Evolutionary conservation across 2,329 filamentous ascomycete species (phyloP).

Genomic region (Aspergillus sp.): DNA sequence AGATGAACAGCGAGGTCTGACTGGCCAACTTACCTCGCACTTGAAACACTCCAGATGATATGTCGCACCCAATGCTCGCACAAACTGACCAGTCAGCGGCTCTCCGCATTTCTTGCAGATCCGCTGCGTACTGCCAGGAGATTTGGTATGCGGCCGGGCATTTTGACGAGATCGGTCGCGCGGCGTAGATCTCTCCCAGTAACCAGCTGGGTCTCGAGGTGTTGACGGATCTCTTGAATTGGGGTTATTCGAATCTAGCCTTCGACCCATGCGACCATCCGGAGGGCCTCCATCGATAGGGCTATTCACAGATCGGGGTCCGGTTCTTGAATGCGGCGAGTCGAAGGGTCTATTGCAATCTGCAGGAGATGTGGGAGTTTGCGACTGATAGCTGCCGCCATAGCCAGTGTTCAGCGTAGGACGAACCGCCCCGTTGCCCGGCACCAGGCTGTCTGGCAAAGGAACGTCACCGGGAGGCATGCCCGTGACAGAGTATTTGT

Average conservation of each 20-base stretch:
- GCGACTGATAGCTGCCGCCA: slow-evolving; percentile 28
- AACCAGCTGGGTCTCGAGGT: slow-evolving; percentile 23
- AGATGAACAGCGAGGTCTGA: not conserved
- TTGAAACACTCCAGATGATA: slow-evolving; percentile 98
- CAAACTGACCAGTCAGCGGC: slow-evolving; percentile 88
- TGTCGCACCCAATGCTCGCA: slow-evolving; percentile 85
- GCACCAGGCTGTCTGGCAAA: slow-evolving; percentile 38
- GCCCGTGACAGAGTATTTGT: slow-evolving; percentile 17
- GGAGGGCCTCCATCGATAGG: slow-evolving; percentile 22
- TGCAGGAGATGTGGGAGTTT: slow-evolving; percentile 37
- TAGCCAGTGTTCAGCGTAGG: slow-evolving; percentile 34
- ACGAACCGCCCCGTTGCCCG: slow-evolving; percentile 35
- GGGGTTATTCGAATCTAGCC: slow-evolving; percentile 22
- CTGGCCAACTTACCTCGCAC: slow-evolving; percentile 67
- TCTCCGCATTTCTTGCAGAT: slow-evolving; percentile 82
- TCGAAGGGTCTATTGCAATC: slow-evolving; percentile 31
- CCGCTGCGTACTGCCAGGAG: slow-evolving; percentile 40
- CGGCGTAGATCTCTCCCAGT: slow-evolving; percentile 28
- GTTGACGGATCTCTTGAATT: slow-evolving; percentile 17
- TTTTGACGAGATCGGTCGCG: slow-evolving; percentile 33
- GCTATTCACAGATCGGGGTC: slow-evolving; percentile 14
- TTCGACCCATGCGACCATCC: slow-evolving; percentile 26
- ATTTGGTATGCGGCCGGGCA: slow-evolving; percentile 32
- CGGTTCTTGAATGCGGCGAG: slow-evolving; percentile 28
- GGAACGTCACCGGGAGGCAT: slow-evolving; percentile 40